These are phyloP conservation scores for Hyparrhenia diplandra DNA, from an alignment of 176 grass and related monocot species.

Conservation along the genomic window DNA sequence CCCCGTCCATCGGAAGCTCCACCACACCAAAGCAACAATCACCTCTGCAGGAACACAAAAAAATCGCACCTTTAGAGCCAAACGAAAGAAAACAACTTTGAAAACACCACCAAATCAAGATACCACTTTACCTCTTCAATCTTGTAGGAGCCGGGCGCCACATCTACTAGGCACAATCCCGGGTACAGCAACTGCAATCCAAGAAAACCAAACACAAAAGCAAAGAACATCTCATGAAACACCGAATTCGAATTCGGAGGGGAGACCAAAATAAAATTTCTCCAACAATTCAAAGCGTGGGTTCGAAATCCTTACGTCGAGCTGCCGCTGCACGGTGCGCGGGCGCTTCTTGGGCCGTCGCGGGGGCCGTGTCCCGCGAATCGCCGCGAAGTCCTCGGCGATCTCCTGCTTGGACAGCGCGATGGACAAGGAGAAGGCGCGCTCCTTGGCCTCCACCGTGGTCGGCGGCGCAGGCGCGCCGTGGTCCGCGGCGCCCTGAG, in stretches of 20 bases:
- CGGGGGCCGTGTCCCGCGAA: slow-evolving; percentile 53
- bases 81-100: not conserved
- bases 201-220: not conserved
- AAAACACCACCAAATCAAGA: not conserved
- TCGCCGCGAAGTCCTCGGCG: slow-evolving; percentile 42
- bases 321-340: slow-evolving; percentile 42
- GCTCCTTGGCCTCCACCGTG: not conserved
- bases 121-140: slow-evolving; percentile 41
- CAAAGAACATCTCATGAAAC: not conserved
- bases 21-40: slow-evolving; percentile 7
- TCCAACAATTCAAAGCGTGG: not conserved
- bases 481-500: not conserved
- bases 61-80: not conserved
- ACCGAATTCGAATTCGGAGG: not conserved
- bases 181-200: slow-evolving; percentile 53
- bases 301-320: slow-evolving; percentile 44
- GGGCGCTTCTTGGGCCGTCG: slow-evolving; percentile 66
- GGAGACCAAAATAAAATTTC: not conserved
- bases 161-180: slow-evolving; percentile 45
- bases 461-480: not conserved
- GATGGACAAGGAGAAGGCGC: slow-evolving; percentile 41
- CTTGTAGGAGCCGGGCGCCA: slow-evolving; percentile 44
- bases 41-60: slow-evolving; percentile 34
- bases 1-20: slow-evolving; percentile 12
- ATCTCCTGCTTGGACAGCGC: slow-evolving; percentile 56